These are phyloP conservation scores for Dipteronia dyeriana DNA, from an alignment of 345 rosid species.

Conservation along the genomic window DNA sequence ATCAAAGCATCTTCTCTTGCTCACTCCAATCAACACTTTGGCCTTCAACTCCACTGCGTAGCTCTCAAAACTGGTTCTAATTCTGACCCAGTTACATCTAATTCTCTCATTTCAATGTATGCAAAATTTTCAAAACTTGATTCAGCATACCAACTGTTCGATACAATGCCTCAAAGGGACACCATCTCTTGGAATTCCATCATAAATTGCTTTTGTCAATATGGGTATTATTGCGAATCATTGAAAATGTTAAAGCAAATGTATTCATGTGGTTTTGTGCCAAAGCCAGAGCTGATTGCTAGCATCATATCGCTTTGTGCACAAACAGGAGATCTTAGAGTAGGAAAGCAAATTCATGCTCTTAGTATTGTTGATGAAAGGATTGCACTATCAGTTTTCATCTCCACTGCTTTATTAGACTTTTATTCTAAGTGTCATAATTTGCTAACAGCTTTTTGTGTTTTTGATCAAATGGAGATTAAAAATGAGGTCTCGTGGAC, in stretches of 20 bases:
- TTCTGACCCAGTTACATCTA: conserved; percentile 40
- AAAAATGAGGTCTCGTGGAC: conserved; percentile 63
- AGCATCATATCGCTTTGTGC: conserved; percentile 39
- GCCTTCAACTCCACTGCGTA: conserved; percentile 42
- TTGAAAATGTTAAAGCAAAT: conserved; percentile 35
- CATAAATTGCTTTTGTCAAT: conserved; percentile 35
- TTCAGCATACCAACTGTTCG: conserved; percentile 40
- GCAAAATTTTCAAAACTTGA: conserved; percentile 24
- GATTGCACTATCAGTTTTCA: conserved; percentile 34
- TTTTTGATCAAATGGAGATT: conserved; percentile 41
- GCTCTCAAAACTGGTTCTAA: conserved; percentile 48
- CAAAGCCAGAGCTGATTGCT: conserved; percentile 54
- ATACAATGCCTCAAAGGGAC: conserved; percentile 47
- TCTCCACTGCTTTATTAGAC: conserved; percentile 51
- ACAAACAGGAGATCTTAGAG: conserved; percentile 21
- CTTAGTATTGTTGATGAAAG: conserved; percentile 42
- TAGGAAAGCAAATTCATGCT: conserved; percentile 50
- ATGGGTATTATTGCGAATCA: conserved; percentile 36
- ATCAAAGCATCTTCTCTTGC: conserved; percentile 48
- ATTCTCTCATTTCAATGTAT: conserved; percentile 53
- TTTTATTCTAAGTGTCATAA: conserved; percentile 48
- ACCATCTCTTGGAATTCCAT: conserved; percentile 46
- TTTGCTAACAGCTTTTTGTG: conserved; percentile 28
- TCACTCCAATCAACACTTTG: conserved; percentile 24
- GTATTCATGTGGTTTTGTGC: conserved; percentile 41